These are phyloP conservation scores for Scolecobasidium constrictum DNA, from an alignment of 2,329 filamentous ascomycete species.

Conservation along the genomic window DNA sequence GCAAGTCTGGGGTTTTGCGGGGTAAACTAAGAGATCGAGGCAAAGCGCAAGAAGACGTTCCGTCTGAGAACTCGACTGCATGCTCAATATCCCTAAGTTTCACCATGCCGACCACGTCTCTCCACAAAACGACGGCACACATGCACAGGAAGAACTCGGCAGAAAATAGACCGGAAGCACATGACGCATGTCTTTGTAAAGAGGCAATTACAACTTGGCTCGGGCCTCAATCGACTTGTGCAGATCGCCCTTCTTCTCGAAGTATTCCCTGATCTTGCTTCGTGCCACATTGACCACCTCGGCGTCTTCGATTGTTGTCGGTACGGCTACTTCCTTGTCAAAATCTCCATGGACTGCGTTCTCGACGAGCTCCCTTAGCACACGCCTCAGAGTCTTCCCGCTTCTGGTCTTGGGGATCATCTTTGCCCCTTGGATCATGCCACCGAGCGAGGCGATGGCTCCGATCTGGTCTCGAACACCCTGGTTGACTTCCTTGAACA, in stretches of 20 bases:
- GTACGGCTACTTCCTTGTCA: conserved; percentile 60
- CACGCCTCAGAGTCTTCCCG: conserved; percentile 80
- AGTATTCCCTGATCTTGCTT: conserved; percentile 64
- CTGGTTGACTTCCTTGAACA: conserved; percentile 56
- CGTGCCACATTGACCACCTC: conserved; percentile 65
- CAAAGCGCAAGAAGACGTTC: no score
- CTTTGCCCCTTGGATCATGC: conserved; percentile 70
- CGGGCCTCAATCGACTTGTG: conserved; percentile 26
- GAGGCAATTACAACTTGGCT: conserved; percentile 21
- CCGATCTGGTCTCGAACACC: conserved; percentile 74
- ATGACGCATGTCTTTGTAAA: background rate
- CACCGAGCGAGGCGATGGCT: conserved; percentile 74
- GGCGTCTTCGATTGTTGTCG: conserved; percentile 76
- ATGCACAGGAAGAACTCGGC: background rate
- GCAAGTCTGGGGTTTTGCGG: no score
- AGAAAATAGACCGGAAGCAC: background rate
- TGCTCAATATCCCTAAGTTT: no score
- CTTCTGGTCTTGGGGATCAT: conserved; percentile 88
- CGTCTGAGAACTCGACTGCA: no score
- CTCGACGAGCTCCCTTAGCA: conserved; percentile 74
- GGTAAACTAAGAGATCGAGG: background rate
- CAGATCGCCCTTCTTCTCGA: conserved; percentile 37
- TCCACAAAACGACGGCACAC: no score
- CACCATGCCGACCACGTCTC: no score
- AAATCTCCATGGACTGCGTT: conserved; percentile 66